Evolutionary conservation across 306 rosid genomes (phyloP), one percentile per base, ranked within the genome.

Genomic region (Cucurbita pepo): DNA sequence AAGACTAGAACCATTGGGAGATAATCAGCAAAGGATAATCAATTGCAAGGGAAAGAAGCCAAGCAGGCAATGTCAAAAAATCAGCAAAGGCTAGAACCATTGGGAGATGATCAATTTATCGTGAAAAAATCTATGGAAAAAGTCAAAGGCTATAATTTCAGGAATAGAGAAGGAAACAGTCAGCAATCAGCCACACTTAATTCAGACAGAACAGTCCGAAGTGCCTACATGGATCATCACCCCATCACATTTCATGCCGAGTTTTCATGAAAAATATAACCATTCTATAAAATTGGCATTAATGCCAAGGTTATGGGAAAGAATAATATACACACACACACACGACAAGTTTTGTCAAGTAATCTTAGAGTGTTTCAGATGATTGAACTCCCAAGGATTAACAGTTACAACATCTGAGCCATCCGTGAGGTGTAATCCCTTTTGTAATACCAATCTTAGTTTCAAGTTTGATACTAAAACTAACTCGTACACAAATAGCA

Each of bases 141-240:
- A 25, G 25, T 25, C 25, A 25, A 25, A 25, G 25, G 25, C 25
- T 25, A 25, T 25, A 25, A 25, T 25, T 25, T 1, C 2, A 25
- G 25, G 2, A 25, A 25, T 25, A 25, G 25, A 25, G 25, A 25
- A 25, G 25, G 25, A 25, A 25, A 25, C 25, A 25, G 2, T 55
- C 79, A 54, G 81, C 82, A 69, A 80, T 78, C 38, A 64, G 15
- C 25, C 75, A 64, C 58, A 56, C 70, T 73, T 83, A 85, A 79
- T 78, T 72, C 77, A 76, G 79, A 38, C 34, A 30, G 34, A 30
- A 76, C 61, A 62, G 75, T 53, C 79, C 67, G 77, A 83, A 83
- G 87, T 79, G 79, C 84, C 82, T 86, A 87, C 85, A 76, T 75
- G 45, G 52, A 74, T 79, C 87, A 79, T 86, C 87, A 86, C 71